A percentile compares a stretch with the other conserved stretches of the same genome.
These are phyloP conservation scores for Aspergillus funiculosus DNA, from an alignment of 495 filamentous ascomycete species.

Conservation along the genomic window DNA sequence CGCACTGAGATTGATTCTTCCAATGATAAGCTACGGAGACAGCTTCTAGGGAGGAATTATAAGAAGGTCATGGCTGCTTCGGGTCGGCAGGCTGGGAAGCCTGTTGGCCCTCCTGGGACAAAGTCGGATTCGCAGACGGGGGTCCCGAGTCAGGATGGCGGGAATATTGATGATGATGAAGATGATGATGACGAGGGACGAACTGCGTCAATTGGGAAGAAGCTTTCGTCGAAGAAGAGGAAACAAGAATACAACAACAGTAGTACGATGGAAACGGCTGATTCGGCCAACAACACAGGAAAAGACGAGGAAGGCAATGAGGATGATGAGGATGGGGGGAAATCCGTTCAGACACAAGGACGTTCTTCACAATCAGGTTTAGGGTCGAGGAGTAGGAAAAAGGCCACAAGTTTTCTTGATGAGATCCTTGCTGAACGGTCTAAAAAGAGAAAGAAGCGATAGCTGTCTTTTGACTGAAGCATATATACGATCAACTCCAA, in stretches of 20 bases:
- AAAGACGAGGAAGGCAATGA: conserved; percentile 8
- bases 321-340: conserved; percentile 11
- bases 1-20: conserved; percentile 35
- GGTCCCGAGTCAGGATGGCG: not conserved
- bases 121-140: conserved; percentile 4
- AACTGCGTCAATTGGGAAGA: conserved; percentile 48
- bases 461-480: conserved; percentile 9
- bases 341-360: conserved; percentile 1
- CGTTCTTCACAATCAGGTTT: conserved; percentile 15
- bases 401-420: conserved; percentile 47
- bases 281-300: not conserved
- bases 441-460: conserved; percentile 52
- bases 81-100: conserved; percentile 8
- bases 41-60: conserved; percentile 46
- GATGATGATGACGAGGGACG: conserved; percentile 57
- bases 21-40: conserved; percentile 43
- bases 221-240: conserved; percentile 19
- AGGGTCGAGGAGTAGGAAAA: conserved; percentile 28
- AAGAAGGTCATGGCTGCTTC: conserved; percentile 35
- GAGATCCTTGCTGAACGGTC: conserved; percentile 45
- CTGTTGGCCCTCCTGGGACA: conserved; percentile 1
- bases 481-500: not conserved
- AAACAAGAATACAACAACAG: conserved; percentile 9
- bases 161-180: conserved; percentile 26
- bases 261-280: conserved; percentile 4